Percentiles rank a stretch among this genome's conserved stretches.
These are phyloP conservation scores for Salix udensis DNA, from an alignment of 345 rosid genomes.

Conservation along the genomic window DNA sequence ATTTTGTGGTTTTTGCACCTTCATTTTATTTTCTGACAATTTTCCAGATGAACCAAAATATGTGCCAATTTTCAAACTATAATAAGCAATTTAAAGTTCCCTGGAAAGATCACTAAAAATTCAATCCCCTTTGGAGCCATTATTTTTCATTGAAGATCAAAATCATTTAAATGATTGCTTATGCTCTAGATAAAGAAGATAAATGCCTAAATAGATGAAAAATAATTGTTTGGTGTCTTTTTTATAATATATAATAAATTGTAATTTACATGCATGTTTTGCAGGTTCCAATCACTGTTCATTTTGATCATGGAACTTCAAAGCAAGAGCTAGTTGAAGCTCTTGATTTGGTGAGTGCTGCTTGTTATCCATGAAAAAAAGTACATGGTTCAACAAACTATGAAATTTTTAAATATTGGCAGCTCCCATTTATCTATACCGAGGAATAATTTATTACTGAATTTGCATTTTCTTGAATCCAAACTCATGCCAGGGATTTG, in stretches of 20 bases:
- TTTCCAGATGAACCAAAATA: too few species aligned
- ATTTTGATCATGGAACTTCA: slow-evolving; percentile 88
- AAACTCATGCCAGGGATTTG: slow-evolving; percentile 57
- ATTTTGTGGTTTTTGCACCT: too few species aligned
- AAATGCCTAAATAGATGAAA: too few species aligned
- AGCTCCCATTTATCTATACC: background rate
- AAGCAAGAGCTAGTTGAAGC: slow-evolving; percentile 79
- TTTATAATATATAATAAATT: too few species aligned
- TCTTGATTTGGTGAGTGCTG: slow-evolving; percentile 59
- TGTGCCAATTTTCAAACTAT: too few species aligned
- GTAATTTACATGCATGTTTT: slow-evolving; percentile 7
- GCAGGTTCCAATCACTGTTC: slow-evolving; percentile 93
- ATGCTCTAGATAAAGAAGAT: background rate
- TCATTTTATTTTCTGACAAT: too few species aligned
- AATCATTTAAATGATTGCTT: background rate
- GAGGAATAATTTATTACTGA: slow-evolving; percentile 5
- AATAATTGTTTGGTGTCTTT: too few species aligned
- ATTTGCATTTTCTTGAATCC: slow-evolving; percentile 15
- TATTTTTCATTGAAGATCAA: background rate
- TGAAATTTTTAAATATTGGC: background rate
- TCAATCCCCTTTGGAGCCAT: background rate
- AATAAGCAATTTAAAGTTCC: background rate
- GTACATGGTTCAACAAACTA: background rate
- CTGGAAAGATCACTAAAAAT: background rate
- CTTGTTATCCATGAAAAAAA: background rate